Evolutionary conservation across 352 stramenopile genomes (phyloP).

Genomic region (Phytopythium ostracodes): DNA sequence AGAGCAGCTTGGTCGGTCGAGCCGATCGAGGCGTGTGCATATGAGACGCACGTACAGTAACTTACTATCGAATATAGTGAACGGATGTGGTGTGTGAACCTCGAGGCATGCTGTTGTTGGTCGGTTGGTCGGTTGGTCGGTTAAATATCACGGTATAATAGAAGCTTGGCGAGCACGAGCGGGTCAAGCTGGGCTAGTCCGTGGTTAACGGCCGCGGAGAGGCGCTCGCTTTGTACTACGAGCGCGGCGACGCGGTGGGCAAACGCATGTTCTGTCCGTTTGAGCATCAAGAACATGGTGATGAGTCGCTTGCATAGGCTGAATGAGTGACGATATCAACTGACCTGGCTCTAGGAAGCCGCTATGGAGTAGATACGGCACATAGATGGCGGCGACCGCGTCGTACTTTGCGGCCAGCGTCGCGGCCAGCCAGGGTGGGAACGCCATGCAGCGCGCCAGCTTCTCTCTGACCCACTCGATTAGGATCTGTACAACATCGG

Average conservation of each 20-base stretch:
- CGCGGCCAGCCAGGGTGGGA: slow-evolving; percentile 29
- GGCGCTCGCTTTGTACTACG: slow-evolving; percentile 15
- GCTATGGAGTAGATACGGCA: slow-evolving; percentile 22
- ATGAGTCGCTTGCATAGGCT: background rate
- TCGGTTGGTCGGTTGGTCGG: background rate
- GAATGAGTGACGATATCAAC: slow-evolving; percentile 1
- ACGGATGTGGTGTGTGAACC: background rate
- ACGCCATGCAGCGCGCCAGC: slow-evolving; percentile 22
- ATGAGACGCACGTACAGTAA: slow-evolving; percentile 6
- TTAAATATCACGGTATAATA: background rate
- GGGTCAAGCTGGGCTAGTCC: slow-evolving; percentile 28
- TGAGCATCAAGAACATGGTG: background rate
- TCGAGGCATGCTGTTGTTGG: background rate
- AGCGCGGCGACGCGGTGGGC: slow-evolving; percentile 30
- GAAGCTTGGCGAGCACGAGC: slow-evolving; percentile 13
- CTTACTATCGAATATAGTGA: slow-evolving; percentile 1
- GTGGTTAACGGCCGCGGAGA: slow-evolving; percentile 12
- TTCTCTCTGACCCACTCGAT: slow-evolving; percentile 19
- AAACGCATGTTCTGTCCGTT: slow-evolving; percentile 23
- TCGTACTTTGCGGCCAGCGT: slow-evolving; percentile 19
- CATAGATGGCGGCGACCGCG: slow-evolving; percentile 19
- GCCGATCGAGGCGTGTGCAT: background rate
- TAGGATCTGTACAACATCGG: slow-evolving; percentile 24
- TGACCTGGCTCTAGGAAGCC: slow-evolving; percentile 37
- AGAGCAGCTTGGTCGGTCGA: background rate